phyloP scores from a whole-genome alignment of 805 yeast genomes.

The Wickerhamiella azymoides region DNA sequence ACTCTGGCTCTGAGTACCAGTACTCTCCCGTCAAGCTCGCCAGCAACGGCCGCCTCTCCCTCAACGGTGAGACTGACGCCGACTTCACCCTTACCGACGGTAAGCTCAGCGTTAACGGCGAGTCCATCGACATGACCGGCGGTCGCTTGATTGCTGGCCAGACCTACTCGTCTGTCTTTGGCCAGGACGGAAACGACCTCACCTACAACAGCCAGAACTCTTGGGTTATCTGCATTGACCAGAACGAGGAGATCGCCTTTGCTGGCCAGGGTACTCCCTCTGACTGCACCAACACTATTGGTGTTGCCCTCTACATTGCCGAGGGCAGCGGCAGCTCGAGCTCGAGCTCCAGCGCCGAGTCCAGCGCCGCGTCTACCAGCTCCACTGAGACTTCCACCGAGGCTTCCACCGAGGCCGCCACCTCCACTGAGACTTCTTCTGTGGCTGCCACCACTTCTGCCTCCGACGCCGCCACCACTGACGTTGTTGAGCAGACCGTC shows the following conservation, averaged over 20 bases:
- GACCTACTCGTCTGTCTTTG: not conserved
- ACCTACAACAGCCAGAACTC: not conserved
- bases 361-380: not conserved
- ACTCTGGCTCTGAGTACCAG: slow-evolving; percentile 1
- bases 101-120: not conserved
- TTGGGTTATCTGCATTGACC: not conserved
- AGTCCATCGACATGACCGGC: not conserved
- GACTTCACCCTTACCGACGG: not conserved
- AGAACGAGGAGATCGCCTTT: not conserved
- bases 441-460: slow-evolving; percentile 1
- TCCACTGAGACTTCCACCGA: not conserved
- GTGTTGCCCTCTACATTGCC: not conserved
- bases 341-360: not conserved
- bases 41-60: slow-evolving; percentile 2
- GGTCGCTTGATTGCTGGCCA: not conserved
- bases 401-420: not conserved
- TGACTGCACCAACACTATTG: not conserved
- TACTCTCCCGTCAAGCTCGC: slow-evolving; percentile 1
- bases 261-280: not conserved
- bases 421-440: not conserved
- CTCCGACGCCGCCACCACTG: not conserved
- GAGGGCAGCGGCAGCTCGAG: no score
- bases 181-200: not conserved
- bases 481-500: slow-evolving; percentile 7
- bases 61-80: slow-evolving; percentile 3